phyloP scores from a whole-genome alignment of 2,329 filamentous ascomycete genomes.

The Parasarocladium wereldwijsianum region DNA sequence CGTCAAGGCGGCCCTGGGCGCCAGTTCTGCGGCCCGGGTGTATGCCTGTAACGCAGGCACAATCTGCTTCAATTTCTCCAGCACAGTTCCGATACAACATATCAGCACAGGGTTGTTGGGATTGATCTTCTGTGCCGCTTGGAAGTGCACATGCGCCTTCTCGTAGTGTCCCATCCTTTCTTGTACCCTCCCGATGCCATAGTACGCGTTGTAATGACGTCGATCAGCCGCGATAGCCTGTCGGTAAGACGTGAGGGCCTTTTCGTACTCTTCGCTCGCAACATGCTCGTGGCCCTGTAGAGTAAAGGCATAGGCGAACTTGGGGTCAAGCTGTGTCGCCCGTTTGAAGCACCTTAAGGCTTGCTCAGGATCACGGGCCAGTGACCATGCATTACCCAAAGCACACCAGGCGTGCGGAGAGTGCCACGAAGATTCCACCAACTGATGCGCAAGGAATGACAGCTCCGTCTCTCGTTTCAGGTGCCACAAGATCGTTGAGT shows the following conservation, averaged over 20 bases:
- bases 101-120: slow-evolving; percentile 86
- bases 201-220: slow-evolving; percentile 97
- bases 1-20: slow-evolving; percentile 67
- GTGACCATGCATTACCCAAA: slow-evolving; percentile 85
- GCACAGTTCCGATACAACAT: slow-evolving; percentile 78
- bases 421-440: slow-evolving; percentile 74
- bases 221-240: slow-evolving; percentile 73
- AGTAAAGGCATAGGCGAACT: slow-evolving; percentile 91
- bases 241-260: slow-evolving; percentile 77
- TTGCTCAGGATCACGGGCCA: slow-evolving; percentile 85
- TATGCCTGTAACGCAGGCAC: slow-evolving; percentile 70
- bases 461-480: slow-evolving; percentile 83
- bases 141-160: slow-evolving; percentile 82
- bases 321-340: slow-evolving; percentile 77
- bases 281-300: slow-evolving; percentile 93
- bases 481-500: slow-evolving; percentile 98
- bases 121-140: slow-evolving; percentile 77
- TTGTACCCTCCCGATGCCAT: slow-evolving; percentile 71
- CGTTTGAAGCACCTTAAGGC: slow-evolving; percentile 89
- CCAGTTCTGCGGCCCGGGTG: slow-evolving; percentile 65
- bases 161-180: slow-evolving; percentile 85
- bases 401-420: slow-evolving; percentile 95
- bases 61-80: slow-evolving; percentile 79
- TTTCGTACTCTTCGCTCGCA: slow-evolving; percentile 92
- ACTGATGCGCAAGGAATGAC: slow-evolving; percentile 79